Evolutionary conservation across 495 filamentous ascomycete genomes (phyloP), one percentile per base, ranked within the genome.

Genomic region (Penicillium egyptiacum): DNA sequence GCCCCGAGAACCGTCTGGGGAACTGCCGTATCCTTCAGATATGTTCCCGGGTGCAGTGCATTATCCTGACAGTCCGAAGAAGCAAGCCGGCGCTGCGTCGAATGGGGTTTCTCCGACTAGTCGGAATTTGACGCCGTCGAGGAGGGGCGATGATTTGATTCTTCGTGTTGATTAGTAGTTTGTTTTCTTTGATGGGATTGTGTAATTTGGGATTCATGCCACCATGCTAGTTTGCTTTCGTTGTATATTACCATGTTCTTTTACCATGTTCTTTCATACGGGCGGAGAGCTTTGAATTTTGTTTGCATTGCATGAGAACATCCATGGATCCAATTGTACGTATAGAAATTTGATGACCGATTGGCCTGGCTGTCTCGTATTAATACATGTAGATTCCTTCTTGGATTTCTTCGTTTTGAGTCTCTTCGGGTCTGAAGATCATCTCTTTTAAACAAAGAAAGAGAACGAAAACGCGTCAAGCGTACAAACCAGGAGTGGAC

Each of bases 121-220:
- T 53, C 69, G 65, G 51, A 72, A 75, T 55, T 46, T 78, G 37
- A 75, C 70, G 10, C 74, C 74, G 3, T 75, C 72, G 5, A 63
- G 64, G 46, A 40, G 65, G 33, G 71, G 73, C 5, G 55, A 64
- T 16, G 73, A 76, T 56, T 57, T 78, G 59, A 72, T 75, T 26
- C 51, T 76, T 8, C 62, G 66, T 12, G 74, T 76, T 44, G 74
- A 78, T 52, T 74, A 52, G 68, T 16, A 22, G 31, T 30, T 58
- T 26, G 16, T 51, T 45, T 53, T 49, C 8, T 28, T 26, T 49
- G 28, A 33, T 17, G 35, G 35, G 35, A 10, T 28, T 26, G 16
- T 47, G 22, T 30, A 14, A 23, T 33, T 17, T 42, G 20, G 23
- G 26, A n/a, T 30, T 47, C 33, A 26, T 45, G 50, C 14, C 41